Evolutionary conservation across 148 eudicot species (phyloP), one percentile per base, ranked within the genome.

Genomic region (Dysphania ambrosioides): DNA sequence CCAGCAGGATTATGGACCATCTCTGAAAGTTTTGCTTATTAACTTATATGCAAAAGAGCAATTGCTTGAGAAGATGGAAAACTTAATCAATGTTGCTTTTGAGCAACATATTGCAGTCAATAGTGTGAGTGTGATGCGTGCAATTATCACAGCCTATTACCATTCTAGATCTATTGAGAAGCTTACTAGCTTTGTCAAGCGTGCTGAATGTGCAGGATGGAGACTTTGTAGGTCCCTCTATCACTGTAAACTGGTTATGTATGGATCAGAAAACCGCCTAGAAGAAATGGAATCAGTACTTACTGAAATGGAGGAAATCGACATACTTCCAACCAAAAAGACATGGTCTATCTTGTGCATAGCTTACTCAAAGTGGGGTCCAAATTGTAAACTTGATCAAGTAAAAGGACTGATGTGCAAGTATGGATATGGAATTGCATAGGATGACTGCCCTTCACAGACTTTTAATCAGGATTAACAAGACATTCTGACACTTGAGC

Each of bases 171-270:
- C 83, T 16, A 89, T 90, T 59, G 98, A 95, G 77, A 85, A 79
- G 84, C 88, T 95, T 56, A 85, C 87, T 36, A 62, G 69, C 40
- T 95, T 95, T 79, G 86, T 90, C 60, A 85, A 78, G 62, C 89
- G 79, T 73, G 90, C 97, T 7, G 96, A 87, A 77, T 9, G 2
- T 79, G 86, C 87, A 1, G 94, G 93, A 51, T 95, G 98, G 98
- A 88, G 74, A 79, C 66, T 86, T 21, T 90, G 91, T 59, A 72
- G 91, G 75, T 88, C 93, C 30, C 75, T 90, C 26, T 95, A 92
- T 80, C 98, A 90, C 64, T 86, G 92, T 81, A 82, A 83, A 75
- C 87, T 95, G 98, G 83, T 87, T 51, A 81, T 92, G 96, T 90
- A 86, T 79, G 79, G 83, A 42, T 80, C 83, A 27, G 83, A 92